A percentile compares a stretch with the other conserved stretches of the same genome.
These are phyloP conservation scores for Dactylellina drechsleri DNA, from an alignment of 2,329 filamentous ascomycete genomes.

Conservation along the genomic window DNA sequence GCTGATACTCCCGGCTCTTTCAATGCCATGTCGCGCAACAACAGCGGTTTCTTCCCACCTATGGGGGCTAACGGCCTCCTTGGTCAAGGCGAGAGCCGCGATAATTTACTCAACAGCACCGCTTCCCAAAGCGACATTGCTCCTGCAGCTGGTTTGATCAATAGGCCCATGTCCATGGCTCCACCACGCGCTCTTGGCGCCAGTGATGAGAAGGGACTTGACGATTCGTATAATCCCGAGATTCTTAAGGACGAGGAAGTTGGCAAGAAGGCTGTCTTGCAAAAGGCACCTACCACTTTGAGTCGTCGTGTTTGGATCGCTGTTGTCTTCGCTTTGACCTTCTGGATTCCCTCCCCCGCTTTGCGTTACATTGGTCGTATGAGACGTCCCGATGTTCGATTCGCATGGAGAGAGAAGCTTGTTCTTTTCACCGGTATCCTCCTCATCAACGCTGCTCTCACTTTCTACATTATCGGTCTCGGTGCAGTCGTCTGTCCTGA, in stretches of 20 bases:
- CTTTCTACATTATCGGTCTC: constrained; percentile 93
- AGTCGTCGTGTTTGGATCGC: constrained; percentile 80
- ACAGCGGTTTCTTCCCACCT: constrained; percentile 75
- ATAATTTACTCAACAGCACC: constrained; percentile 71
- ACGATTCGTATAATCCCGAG: constrained; percentile 43
- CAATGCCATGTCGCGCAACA: constrained; percentile 59
- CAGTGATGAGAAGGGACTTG: constrained; percentile 31
- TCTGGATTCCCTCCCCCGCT: constrained; percentile 89
- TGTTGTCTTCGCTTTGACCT: constrained; percentile 86
- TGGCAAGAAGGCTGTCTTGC: constrained; percentile 37
- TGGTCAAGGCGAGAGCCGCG: constrained; percentile 73
- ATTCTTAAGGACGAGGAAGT: constrained; percentile 48
- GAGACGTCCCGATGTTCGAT: constrained; percentile 94
- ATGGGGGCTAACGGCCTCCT: constrained; percentile 66
- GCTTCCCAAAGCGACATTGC: constrained; percentile 61
- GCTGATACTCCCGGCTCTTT: constrained; percentile 65
- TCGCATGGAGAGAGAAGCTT: constrained; percentile 97
- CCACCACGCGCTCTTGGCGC: constrained; percentile 61
- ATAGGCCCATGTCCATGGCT: constrained; percentile 59
- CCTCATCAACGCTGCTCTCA: constrained; percentile 79
- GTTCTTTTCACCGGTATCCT: constrained; percentile 83
- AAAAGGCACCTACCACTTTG: constrained; percentile 61
- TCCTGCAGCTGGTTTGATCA: constrained; percentile 44
- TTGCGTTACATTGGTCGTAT: constrained; percentile 87
- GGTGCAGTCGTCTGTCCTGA: constrained; percentile 89